These are phyloP conservation scores for Cicer arietinum DNA, from an alignment of 306 rosid species.

Conservation along the genomic window DNA sequence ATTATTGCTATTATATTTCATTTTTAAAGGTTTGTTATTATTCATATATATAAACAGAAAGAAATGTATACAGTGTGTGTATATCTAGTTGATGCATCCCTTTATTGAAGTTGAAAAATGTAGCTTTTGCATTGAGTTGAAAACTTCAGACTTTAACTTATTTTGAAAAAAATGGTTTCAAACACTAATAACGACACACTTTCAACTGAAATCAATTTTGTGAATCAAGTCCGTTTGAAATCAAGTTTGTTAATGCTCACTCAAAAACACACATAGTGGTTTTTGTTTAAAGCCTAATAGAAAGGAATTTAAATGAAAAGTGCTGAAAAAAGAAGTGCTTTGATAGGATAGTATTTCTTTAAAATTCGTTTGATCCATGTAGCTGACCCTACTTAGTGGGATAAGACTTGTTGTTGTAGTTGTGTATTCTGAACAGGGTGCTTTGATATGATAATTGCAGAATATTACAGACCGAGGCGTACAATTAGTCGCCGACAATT, in stretches of 20 bases:
- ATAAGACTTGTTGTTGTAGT: background rate
- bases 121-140: background rate
- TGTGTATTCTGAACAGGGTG: conserved; percentile 34
- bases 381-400: too few relatives aligned
- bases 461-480: conserved; percentile 64
- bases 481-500: conserved; percentile 66
- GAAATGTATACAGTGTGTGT: conserved; percentile 24
- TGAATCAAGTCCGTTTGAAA: background rate
- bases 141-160: background rate
- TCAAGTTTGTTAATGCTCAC: background rate
- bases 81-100: conserved; percentile 38
- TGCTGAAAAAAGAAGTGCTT: background rate
- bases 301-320: background rate
- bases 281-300: background rate
- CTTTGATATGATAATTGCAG: conserved; percentile 59
- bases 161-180: background rate
- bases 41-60: background rate
- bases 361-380: too few relatives aligned
- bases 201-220: background rate
- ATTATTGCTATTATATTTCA: too few relatives aligned
- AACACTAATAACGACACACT: background rate
- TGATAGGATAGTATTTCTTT: too few relatives aligned
- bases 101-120: background rate
- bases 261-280: background rate
- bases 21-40: background rate